These are phyloP conservation scores for Pleurotus salmoneostramineus DNA, from an alignment of 768 basidiomycete species.

Conservation along the genomic window DNA sequence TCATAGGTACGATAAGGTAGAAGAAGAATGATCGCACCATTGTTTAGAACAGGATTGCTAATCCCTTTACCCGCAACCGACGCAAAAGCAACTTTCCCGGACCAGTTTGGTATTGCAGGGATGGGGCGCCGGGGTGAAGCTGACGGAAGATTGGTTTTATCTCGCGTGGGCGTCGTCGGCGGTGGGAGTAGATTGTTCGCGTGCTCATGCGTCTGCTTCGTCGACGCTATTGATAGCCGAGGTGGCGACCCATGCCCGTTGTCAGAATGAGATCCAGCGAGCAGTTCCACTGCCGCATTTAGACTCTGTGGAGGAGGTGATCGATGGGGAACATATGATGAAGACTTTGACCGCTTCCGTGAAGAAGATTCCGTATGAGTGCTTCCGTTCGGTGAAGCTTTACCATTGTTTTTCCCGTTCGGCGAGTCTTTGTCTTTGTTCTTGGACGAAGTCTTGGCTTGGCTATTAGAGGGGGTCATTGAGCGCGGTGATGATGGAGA, in stretches of 20 bases:
- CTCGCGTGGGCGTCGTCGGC: slow-evolving; percentile 23
- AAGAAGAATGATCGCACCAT: slow-evolving; percentile 31
- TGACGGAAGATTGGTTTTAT: slow-evolving; percentile 22
- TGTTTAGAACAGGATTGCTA: slow-evolving; percentile 65
- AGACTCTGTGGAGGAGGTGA: slow-evolving; percentile 66
- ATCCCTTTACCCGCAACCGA: slow-evolving; percentile 62
- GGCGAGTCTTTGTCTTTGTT: slow-evolving; percentile 30
- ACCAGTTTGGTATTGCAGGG: slow-evolving; percentile 32
- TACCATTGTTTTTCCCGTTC: slow-evolving; percentile 15
- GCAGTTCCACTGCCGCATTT: slow-evolving; percentile 66
- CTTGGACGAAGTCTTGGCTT: slow-evolving; percentile 19
- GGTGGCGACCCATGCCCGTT: slow-evolving; percentile 26
- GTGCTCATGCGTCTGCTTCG: slow-evolving; percentile 10
- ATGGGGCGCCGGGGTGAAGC: slow-evolving; percentile 43
- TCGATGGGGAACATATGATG: slow-evolving; percentile 50
- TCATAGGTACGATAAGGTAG: slow-evolving; percentile 3
- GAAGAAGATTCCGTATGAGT: slow-evolving; percentile 32
- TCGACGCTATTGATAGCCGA: slow-evolving; percentile 12
- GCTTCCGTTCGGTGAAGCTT: slow-evolving; percentile 23
- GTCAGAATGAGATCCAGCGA: slow-evolving; percentile 43
- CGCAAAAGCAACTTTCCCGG: slow-evolving; percentile 23
- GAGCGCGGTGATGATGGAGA: slow-evolving; percentile 33
- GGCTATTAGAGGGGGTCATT: slow-evolving; percentile 17
- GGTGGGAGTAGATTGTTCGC: slow-evolving; percentile 18
- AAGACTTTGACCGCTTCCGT: slow-evolving; percentile 49